A percentile compares a stretch with the other conserved stretches of the same genome.
These are phyloP conservation scores for Microcyclosporella mali DNA, from an alignment of 2,329 filamentous ascomycete species.

Conservation along the genomic window DNA sequence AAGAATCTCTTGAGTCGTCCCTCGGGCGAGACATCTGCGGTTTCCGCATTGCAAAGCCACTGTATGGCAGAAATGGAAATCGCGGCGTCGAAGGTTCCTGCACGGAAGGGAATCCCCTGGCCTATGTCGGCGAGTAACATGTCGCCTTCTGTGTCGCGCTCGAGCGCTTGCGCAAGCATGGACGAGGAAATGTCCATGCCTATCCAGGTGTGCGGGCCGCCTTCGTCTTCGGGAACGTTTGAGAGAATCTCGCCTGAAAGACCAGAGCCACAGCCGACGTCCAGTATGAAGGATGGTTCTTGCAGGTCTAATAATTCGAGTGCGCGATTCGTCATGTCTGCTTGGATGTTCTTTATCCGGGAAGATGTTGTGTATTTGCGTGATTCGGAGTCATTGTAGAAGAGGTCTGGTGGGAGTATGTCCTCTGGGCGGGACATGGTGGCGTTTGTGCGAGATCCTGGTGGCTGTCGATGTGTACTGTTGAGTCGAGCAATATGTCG, in stretches of 20 bases:
- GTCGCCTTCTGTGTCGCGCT: constrained; percentile 87
- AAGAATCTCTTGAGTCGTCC: constrained; percentile 81
- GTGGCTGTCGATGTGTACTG: too few species aligned
- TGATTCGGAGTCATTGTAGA: constrained; percentile 93
- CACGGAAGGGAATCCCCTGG: constrained; percentile 87
- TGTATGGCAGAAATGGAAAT: constrained; percentile 95
- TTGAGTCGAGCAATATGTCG: too few species aligned
- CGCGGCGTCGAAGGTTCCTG: constrained; percentile 88
- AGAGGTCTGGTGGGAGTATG: constrained; percentile 82
- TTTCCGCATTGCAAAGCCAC: constrained; percentile 96
- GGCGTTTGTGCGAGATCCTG: constrained; percentile 1
- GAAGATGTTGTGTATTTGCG: constrained; percentile 96
- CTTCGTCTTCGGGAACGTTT: constrained; percentile 59
- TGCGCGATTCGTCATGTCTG: constrained; percentile 87
- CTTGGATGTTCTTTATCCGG: constrained; percentile 91
- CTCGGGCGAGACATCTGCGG: constrained; percentile 71
- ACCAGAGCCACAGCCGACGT: constrained; percentile 93
- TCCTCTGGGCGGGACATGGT: constrained; percentile 97
- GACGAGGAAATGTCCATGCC: constrained; percentile 91
- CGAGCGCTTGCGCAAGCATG: constrained; percentile 95
- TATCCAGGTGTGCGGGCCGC: constrained; percentile 89
- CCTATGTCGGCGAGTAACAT: constrained; percentile 92
- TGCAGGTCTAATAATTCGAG: constrained; percentile 82
- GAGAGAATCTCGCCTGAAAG: constrained; percentile 91
- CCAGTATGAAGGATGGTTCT: constrained; percentile 79